Base-by-base conservation (phyloP, 2,329 filamentous ascomycete species). In the Nemania abortiva region DNA sequence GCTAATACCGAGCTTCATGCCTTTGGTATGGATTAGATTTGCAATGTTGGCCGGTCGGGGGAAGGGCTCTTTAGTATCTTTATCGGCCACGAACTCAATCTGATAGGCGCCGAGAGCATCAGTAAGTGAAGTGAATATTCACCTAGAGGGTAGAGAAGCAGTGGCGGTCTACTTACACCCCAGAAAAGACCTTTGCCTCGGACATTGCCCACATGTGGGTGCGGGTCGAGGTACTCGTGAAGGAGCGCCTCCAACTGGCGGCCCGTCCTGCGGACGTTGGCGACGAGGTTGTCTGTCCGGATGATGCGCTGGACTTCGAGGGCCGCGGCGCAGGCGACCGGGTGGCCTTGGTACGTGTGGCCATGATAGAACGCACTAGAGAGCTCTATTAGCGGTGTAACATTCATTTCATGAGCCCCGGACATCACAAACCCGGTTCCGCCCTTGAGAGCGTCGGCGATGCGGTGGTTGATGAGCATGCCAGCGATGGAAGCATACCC, bases 401-500 rank as follows among this genome's bases (percentile, higher is more conserved):
- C 80, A 50, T 82, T 75, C 27, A 90, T 78, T 54, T 34, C 15
- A 18, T n/a, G 27, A 13, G 34, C 11, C 11, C 34, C 6, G 34
- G 34, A 37, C 11, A 37, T 37, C 6, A 37, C 34, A 2, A 27
- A 53, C 9, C 34, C 45, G 31, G n/a, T 24, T 1, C 63, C 63
- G 1, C 3, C 9, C 10, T 53, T 15, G 5, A 65, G 10, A 0
- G 77, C 82, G 18, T 87, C 79, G 18, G 86, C 80, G 3, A 91
- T 82, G 10, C 81, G 81, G 4, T 82, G 76, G 47, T 82, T 84
- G 10, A 87, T 83, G 13, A 92, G 80, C 49, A 91, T 82, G 1
- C 83, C 90, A 1, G 89, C 87, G n/a, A 91, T 81, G 1, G 88
- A 83, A 67, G 84, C 84, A 73, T 88, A 90, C 0, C 90, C 90